Evolutionary conservation across 2,329 filamentous ascomycete genomes (phyloP).

Genomic region (Periconia sp.): DNA sequence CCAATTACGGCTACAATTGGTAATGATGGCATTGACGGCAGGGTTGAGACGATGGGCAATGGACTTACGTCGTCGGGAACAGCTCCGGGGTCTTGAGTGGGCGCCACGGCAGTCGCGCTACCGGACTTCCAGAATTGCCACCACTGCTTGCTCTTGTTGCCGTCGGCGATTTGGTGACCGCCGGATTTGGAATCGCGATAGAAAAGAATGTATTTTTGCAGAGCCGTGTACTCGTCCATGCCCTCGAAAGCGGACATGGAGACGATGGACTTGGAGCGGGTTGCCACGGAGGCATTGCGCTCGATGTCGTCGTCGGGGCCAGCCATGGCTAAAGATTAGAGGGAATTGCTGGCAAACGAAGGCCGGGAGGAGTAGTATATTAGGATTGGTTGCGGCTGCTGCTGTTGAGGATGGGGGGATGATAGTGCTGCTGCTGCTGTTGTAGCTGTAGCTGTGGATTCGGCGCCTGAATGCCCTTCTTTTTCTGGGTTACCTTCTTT

Average conservation of each 20-base stretch:
- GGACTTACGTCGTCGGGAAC: conserved; percentile 59
- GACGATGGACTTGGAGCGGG: conserved; percentile 39
- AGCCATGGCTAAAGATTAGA: conserved; percentile 8
- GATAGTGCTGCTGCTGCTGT: too few relatives aligned
- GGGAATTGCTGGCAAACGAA: not conserved
- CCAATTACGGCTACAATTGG: not conserved
- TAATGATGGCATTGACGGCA: not conserved
- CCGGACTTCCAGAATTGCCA: conserved; percentile 60
- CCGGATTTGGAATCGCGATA: conserved; percentile 62
- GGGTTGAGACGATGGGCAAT: not conserved
- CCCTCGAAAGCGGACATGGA: conserved; percentile 45
- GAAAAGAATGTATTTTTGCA: conserved; percentile 68
- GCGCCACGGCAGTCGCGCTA: conserved; percentile 28
- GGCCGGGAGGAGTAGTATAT: not conserved
- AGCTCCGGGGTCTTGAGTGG: conserved; percentile 37
- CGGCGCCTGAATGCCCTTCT: too few relatives aligned
- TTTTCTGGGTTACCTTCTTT: too few relatives aligned
- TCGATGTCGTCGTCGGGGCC: conserved; percentile 37
- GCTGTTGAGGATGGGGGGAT: not conserved
- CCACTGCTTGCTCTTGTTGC: conserved; percentile 56
- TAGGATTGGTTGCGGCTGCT: not conserved
- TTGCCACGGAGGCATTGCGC: conserved; percentile 28
- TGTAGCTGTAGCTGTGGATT: too few relatives aligned
- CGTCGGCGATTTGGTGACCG: conserved; percentile 46
- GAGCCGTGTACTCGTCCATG: conserved; percentile 65